Conservation (phyloP, 805 yeast genomes). For the Suhomyces kilbournensis region DNA sequence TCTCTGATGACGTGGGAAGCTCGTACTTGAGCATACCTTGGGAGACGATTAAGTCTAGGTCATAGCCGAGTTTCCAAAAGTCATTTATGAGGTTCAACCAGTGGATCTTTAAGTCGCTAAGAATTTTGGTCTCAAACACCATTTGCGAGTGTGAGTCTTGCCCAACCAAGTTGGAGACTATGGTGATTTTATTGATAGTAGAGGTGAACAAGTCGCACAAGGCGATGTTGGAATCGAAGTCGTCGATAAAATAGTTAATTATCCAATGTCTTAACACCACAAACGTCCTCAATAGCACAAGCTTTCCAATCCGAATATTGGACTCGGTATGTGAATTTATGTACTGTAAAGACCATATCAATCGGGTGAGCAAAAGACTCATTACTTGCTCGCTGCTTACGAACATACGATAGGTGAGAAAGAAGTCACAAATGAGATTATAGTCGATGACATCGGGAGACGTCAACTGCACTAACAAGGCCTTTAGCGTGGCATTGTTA, state of each 20-base stretch:
- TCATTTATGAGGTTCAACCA: conserved; percentile 34
- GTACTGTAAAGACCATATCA: conserved; percentile 67
- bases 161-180: conserved; percentile 27
- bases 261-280: conserved; percentile 89
- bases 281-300: conserved; percentile 76
- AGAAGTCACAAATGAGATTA: conserved; percentile 77
- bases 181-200: conserved; percentile 40
- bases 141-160: conserved; percentile 10
- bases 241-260: conserved; percentile 81
- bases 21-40: conserved; percentile 16
- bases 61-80: conserved; percentile 28
- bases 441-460: conserved; percentile 76
- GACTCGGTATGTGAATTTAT: conserved; percentile 26
- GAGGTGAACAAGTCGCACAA: conserved; percentile 47
- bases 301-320: conserved; percentile 49
- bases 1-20: conserved; percentile 28
- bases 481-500: conserved; percentile 38
- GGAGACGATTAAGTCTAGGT: conserved; percentile 13
- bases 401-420: conserved; percentile 76
- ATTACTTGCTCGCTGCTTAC: conserved; percentile 56
- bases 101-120: conserved; percentile 40
- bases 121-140: conserved; percentile 35
- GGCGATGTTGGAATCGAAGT: conserved; percentile 43
- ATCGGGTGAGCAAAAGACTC: conserved; percentile 58
- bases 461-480: conserved; percentile 60